phyloP scores from a whole-genome alignment of 2,329 filamentous ascomycete species.

The Albifimbria verrucaria region DNA sequence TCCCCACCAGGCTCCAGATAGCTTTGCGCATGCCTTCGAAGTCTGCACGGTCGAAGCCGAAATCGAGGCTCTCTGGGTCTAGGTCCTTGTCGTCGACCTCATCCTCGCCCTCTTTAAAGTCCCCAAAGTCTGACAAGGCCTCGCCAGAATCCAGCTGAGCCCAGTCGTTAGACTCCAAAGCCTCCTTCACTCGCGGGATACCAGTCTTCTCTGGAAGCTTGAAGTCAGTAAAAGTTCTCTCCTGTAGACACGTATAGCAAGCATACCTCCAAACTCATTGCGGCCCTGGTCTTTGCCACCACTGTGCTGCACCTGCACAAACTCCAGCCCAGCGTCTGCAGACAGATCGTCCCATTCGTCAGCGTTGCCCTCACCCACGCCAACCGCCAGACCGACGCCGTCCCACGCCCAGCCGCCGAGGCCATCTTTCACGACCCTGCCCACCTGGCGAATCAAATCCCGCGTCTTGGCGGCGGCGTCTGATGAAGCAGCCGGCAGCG shows the following conservation, averaged over 20 bases:
- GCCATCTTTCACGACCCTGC: slow-evolving; percentile 52
- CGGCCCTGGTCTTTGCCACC: slow-evolving; percentile 32
- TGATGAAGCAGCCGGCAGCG: slow-evolving; percentile 14
- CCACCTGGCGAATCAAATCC: slow-evolving; percentile 49
- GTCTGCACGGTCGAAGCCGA: slow-evolving; percentile 49
- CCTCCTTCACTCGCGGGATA: slow-evolving; percentile 56
- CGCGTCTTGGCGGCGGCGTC: slow-evolving; percentile 21
- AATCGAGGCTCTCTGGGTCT: slow-evolving; percentile 47
- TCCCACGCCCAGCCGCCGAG: slow-evolving; percentile 63
- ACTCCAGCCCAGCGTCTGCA: slow-evolving; percentile 57
- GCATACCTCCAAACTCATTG: slow-evolving; percentile 59
- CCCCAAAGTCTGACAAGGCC: slow-evolving; percentile 24
- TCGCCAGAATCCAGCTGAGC: slow-evolving; percentile 26
- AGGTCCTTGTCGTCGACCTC: slow-evolving; percentile 27
- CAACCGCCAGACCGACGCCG: slow-evolving; percentile 58
- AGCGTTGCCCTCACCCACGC: slow-evolving; percentile 44
- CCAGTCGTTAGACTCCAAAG: slow-evolving; percentile 66
- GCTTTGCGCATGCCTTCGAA: slow-evolving; percentile 50
- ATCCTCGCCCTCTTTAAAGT: slow-evolving; percentile 26
- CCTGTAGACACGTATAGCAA: background rate
- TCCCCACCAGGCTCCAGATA: slow-evolving; percentile 43
- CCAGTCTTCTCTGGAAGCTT: slow-evolving; percentile 51
- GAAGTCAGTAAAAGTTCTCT: slow-evolving; percentile 12
- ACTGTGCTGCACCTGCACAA: slow-evolving; percentile 48
- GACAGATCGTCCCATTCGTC: slow-evolving; percentile 62